These are phyloP conservation scores for Clonostachys chloroleuca DNA, from an alignment of 2,329 filamentous ascomycete species.

Conservation along the genomic window DNA sequence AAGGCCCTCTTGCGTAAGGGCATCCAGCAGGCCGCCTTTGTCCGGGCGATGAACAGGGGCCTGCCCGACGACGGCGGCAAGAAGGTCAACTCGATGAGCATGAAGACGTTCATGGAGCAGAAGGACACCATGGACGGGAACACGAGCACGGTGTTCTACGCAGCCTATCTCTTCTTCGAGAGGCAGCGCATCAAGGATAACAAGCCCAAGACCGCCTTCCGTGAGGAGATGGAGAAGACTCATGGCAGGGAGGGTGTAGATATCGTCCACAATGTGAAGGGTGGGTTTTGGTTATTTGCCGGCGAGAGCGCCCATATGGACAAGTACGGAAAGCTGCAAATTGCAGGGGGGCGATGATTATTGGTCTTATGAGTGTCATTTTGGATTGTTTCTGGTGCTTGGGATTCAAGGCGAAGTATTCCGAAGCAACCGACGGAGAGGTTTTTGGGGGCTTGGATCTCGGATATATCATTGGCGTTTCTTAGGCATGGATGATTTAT, in stretches of 20 bases:
- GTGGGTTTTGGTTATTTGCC: too few species aligned
- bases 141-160: conserved; percentile 44
- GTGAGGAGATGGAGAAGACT: conserved; percentile 45
- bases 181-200: conserved; percentile 47
- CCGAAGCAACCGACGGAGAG: too few species aligned
- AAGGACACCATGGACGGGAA: conserved; percentile 43
- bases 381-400: too few species aligned
- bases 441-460: too few species aligned
- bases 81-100: conserved; percentile 34
- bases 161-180: conserved; percentile 54
- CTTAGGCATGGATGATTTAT: too few species aligned
- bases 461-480: too few species aligned
- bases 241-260: conserved; percentile 17
- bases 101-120: conserved; percentile 44
- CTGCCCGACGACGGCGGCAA: conserved; percentile 23
- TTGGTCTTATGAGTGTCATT: too few species aligned
- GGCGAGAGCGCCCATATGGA: too few species aligned
- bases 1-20: conserved; percentile 36
- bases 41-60: conserved; percentile 39
- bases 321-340: too few species aligned
- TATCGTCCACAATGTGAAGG: too few species aligned
- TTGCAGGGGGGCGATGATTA: too few species aligned
- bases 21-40: conserved; percentile 47
- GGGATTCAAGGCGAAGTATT: too few species aligned
- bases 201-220: conserved; percentile 45